Conservation (phyloP, 164 flowering plant species). For the Chimonanthus salicifolius region DNA sequence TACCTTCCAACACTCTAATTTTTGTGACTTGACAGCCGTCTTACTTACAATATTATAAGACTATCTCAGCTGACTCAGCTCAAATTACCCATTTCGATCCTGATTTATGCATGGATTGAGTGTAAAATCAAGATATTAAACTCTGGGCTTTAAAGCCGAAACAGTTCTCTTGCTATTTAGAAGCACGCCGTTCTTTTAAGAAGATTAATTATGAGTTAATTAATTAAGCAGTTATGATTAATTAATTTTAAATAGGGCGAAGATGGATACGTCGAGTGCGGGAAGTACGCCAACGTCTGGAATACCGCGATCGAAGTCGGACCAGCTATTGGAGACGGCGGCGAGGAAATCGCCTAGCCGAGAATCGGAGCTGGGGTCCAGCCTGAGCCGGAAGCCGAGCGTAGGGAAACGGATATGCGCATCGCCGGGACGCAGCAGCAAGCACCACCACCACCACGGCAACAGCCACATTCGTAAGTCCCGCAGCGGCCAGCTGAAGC, state of each 20-base stretch:
- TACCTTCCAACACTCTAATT: too few species aligned
- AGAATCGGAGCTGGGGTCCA: conserved; percentile 26
- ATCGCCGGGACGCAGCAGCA: conserved; percentile 46
- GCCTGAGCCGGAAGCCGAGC: conserved; percentile 54
- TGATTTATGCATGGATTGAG: too few species aligned
- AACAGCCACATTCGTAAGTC: conserved; percentile 54
- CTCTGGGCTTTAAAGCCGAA: too few species aligned
- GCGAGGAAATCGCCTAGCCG: conserved; percentile 3
- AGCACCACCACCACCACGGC: conserved; percentile 14
- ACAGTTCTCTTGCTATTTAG: too few species aligned
- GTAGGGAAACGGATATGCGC: conserved; percentile 31
- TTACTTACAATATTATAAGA: too few species aligned
- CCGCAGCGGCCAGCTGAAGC: conserved; percentile 75
- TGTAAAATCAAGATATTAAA: too few species aligned
- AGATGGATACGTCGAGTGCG: conserved; percentile 21
- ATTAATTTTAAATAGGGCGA: neutral
- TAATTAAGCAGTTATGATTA: too few species aligned
- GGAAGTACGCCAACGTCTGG: conserved; percentile 12
- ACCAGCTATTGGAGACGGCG: conserved; percentile 36
- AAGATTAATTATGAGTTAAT: too few species aligned
- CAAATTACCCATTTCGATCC: too few species aligned
- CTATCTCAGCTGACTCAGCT: too few species aligned
- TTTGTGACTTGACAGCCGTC: too few species aligned
- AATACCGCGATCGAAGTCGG: conserved; percentile 61
- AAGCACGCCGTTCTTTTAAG: too few species aligned